Base-by-base conservation (phyloP, 176 grass and related monocot genomes). In the Puccinellia tenuiflora region DNA sequence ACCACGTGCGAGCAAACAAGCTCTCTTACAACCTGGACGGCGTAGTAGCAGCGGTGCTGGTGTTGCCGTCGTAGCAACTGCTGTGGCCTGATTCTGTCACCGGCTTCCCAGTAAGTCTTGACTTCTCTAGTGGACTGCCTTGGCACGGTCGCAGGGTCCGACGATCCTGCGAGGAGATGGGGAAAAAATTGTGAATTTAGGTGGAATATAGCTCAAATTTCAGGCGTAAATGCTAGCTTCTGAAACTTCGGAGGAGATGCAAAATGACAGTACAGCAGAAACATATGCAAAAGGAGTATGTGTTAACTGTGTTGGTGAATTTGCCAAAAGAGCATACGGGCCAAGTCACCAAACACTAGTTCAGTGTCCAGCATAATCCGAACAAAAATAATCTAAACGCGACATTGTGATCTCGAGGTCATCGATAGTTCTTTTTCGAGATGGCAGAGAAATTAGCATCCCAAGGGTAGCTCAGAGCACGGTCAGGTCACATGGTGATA, bases 41-140 rank as follows among this genome's bases (percentile, higher is more conserved):
- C 43, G 75, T 88, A 5, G 68, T 96, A 38, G 85, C 42, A 12
- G 67, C 76, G 0, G 88, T 80, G 67, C 51, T 87, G 11, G 71
- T 70, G 76, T 85, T 96, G 80, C 93, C 90, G 35, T 85, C 96
- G 72, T 90, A 90, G 75, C 85, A 86, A 33, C 87, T 92, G 52
- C 73, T 83, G 7, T 94, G 75, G 16, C 85, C 81, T 1, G 88
- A 88, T 33, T 80, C 77, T 1, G 38, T 31, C 65, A 40, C 59
- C 8, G 72, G 65, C 45, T 70, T 93, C 57, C 89, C 75, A 11
- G 68, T 72, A 26, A 79, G 84, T 54, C 75, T 88, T 68, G 89
- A 35, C 65, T 53, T 88, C 48, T 95, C 89, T 26, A 88, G 34
- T 0, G 96, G 89, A 47, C 84, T 83, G 5, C 86, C 86, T 64